Conservation (phyloP, 352 stramenopile genomes). For the Globisporangium recalcitrans region DNA sequence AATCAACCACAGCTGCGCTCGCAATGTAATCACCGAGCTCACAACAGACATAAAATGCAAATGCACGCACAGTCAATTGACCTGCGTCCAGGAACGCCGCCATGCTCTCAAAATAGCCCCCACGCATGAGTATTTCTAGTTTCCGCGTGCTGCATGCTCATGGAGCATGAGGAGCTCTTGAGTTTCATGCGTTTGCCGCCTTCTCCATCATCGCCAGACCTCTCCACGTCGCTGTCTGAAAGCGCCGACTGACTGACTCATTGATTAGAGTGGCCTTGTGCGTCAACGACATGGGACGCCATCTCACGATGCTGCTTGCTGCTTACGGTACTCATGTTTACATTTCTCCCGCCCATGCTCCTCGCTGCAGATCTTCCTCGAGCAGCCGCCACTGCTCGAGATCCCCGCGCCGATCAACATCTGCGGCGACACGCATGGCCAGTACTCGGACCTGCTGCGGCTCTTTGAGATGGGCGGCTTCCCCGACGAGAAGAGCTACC, state of each 20-base stretch:
- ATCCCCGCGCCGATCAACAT: slow-evolving; percentile 94
- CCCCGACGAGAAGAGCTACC: slow-evolving; percentile 76
- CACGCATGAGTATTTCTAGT: too few species aligned
- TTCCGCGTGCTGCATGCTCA: too few species aligned
- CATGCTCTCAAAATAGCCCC: too few species aligned
- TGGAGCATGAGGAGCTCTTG: not conserved
- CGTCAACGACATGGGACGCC: not conserved
- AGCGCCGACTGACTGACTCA: not conserved
- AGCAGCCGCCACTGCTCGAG: slow-evolving; percentile 92
- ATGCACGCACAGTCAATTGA: too few species aligned
- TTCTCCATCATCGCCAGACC: too few species aligned
- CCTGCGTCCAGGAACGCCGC: too few species aligned
- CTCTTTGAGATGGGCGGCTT: slow-evolving; percentile 92
- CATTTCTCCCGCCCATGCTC: not conserved
- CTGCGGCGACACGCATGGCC: slow-evolving; percentile 93
- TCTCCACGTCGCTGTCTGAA: not conserved
- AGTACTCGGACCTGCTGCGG: slow-evolving; percentile 98
- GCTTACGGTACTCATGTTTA: not conserved
- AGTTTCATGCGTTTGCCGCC: not conserved
- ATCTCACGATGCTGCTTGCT: too few species aligned
- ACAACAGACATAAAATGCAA: too few species aligned
- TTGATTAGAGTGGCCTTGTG: not conserved
- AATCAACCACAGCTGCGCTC: too few species aligned
- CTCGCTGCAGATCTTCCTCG: slow-evolving; percentile 54
- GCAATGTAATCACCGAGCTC: too few species aligned